phyloP scores from a whole-genome alignment of 495 filamentous ascomycete genomes.

The Penicillium paradoxum region DNA sequence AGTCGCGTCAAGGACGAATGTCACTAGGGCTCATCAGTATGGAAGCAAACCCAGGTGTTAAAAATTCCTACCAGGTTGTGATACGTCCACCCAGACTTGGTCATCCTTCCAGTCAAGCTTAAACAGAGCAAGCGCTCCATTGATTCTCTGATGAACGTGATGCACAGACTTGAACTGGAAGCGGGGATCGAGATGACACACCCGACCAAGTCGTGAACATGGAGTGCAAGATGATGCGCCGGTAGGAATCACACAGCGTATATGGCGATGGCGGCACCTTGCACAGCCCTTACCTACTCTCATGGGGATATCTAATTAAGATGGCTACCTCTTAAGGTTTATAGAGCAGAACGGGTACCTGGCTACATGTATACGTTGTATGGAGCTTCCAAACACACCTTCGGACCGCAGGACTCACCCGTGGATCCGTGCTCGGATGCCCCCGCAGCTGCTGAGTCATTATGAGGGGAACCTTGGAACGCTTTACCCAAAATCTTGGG shows the following conservation, averaged over 20 bases:
- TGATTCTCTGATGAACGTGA: constrained; percentile 35
- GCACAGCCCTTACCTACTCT: constrained; percentile 38
- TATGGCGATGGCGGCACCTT: constrained; percentile 40
- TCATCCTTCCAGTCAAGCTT: constrained; percentile 31
- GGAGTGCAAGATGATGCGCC: constrained; percentile 31
- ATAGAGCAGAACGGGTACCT: neutral
- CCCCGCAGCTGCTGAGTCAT: neutral
- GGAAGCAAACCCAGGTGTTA: neutral
- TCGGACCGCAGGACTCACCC: too few relatives aligned
- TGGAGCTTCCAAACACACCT: too few relatives aligned
- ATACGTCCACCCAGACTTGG: constrained; percentile 34
- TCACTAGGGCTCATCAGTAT: constrained; percentile 18
- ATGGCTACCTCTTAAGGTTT: neutral
- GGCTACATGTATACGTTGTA: too few relatives aligned
- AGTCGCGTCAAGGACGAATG: constrained; percentile 28
- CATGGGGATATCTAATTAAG: constrained; percentile 16
- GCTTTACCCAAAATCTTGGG: too few relatives aligned
- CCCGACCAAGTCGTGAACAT: constrained; percentile 29
- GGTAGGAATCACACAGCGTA: constrained; percentile 29
- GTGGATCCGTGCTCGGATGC: too few relatives aligned
- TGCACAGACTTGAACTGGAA: constrained; percentile 36
- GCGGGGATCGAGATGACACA: constrained; percentile 33
- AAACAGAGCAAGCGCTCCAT: constrained; percentile 26
- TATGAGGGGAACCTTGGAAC: too few relatives aligned
- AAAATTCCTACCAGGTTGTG: constrained; percentile 22